Evolutionary conservation across 2,329 filamentous ascomycete genomes (phyloP).

Genomic region (Dryadomyces sulphureus): DNA sequence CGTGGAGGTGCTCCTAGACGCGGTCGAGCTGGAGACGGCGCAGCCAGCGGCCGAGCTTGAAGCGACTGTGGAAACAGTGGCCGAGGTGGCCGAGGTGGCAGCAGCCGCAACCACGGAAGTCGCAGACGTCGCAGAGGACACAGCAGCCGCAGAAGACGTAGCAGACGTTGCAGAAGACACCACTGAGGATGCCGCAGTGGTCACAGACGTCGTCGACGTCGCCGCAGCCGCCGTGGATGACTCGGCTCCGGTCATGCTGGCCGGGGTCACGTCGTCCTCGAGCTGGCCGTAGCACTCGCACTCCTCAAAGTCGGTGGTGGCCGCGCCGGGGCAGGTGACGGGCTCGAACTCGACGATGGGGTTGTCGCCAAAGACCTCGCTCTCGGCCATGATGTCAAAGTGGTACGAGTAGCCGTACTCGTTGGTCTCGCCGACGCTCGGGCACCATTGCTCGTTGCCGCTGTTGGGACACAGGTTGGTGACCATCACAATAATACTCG

Average conservation of each 20-base stretch:
- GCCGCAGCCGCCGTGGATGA: background rate
- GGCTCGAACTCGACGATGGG: slow-evolving; percentile 18
- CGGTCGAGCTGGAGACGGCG: too few relatives aligned
- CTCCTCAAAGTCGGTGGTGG: slow-evolving; percentile 13
- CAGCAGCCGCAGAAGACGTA: background rate
- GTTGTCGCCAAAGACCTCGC: slow-evolving; percentile 19
- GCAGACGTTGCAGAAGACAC: background rate
- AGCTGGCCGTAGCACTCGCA: slow-evolving; percentile 13
- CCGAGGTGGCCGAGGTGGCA: background rate
- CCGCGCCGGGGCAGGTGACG: slow-evolving; percentile 16
- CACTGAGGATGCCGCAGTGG: too few relatives aligned
- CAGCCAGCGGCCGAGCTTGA: too few relatives aligned
- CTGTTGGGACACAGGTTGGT: slow-evolving; percentile 21
- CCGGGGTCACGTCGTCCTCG: slow-evolving; percentile 1
- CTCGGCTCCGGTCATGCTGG: background rate
- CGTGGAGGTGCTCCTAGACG: too few relatives aligned
- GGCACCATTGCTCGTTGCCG: slow-evolving; percentile 21
- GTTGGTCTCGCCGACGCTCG: slow-evolving; percentile 16
- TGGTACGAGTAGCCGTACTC: slow-evolving; percentile 20
- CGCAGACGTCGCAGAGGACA: background rate
- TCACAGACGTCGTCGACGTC: too few relatives aligned
- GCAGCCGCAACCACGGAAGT: background rate
- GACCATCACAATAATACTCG: slow-evolving; percentile 17
- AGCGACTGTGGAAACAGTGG: too few relatives aligned
- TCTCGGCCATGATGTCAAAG: slow-evolving; percentile 21